Conservation (phyloP, 129 eudicot genomes). For the Lonicera japonica region DNA sequence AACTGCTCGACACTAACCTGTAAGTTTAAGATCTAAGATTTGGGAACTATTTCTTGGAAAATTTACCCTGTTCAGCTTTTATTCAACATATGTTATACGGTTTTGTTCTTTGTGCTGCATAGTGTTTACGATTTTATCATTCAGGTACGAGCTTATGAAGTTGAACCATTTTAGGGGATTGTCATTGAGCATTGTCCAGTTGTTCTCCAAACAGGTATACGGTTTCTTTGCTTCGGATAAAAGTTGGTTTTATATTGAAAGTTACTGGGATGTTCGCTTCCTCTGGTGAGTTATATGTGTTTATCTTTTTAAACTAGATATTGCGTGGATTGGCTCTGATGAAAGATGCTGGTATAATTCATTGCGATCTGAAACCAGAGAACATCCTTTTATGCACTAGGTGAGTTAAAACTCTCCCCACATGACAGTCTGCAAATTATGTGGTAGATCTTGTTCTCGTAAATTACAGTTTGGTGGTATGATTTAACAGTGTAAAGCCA, state of each 20-base stretch:
- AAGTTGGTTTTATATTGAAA: constrained; percentile 1
- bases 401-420: constrained; percentile 31
- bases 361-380: constrained; percentile 96
- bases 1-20: constrained; percentile 82
- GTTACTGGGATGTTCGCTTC: neutral
- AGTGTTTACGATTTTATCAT: constrained; percentile 9
- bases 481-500: constrained; percentile 67
- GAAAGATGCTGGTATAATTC: constrained; percentile 98
- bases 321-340: constrained; percentile 86
- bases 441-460: constrained; percentile 15
- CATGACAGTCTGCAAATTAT: neutral
- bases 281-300: constrained; percentile 5
- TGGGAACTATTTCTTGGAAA: neutral
- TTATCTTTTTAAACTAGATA: constrained; percentile 40
- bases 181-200: constrained; percentile 84
- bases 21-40: constrained; percentile 33
- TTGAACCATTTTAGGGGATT: constrained; percentile 75
- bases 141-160: constrained; percentile 92
- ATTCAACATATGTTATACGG: neutral
- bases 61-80: constrained; percentile 3
- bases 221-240: constrained; percentile 6
- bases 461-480: constrained; percentile 13
- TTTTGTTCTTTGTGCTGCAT: neutral
- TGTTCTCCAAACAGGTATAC: constrained; percentile 87
- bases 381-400: constrained; percentile 92